Base-by-base conservation (phyloP, 352 stramenopile species). In the Phytophthora nicotianae region DNA sequence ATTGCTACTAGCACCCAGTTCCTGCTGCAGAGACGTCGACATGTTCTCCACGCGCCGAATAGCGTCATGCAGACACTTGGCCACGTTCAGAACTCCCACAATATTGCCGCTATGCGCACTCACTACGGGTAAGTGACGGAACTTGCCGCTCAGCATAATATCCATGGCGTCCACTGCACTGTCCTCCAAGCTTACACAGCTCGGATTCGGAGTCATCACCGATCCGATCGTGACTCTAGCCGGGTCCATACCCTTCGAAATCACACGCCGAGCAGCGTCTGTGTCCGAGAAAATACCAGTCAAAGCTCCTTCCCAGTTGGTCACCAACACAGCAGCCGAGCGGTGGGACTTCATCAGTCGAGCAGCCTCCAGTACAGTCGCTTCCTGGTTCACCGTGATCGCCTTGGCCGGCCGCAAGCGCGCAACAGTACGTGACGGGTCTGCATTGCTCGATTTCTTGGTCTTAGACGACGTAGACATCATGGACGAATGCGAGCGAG, bases 41-140 rank as follows among this genome's bases (percentile, higher is more conserved):
- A 88, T 86, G 32, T 77, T 88, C 50, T 99, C 97, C 33, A 99
- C 92, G 50, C 97, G 97, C n/a, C 83, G 86, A 65, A 99, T 99
- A 2, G 97, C 97, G 80, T 99, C 97, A 71, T 99, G 97, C 49
- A 99, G 70, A 58, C 97, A 99, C 77, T 99, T 99, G 1, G 95
- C 95, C 49, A 99, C 98, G 61, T 99, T 98, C 10, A 99, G 78
- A 10, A 99, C 61, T 10, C 97, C 97, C 13, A 98, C 91, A 35
- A 99, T 95, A 19, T 81, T 85, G 7, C 86, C 89, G 20, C 70
- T 86, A 33, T 83, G 62, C 8, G 76, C 73, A 50, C 86, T 93
- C 5, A 98, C 82, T 0, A 99, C 97, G 19, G 97, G 97, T 38
- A 99, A 79, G 62, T 99, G 97, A 21, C 95, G 93, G 77, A 99